Conservation (phyloP, 306 rosid genomes). For the Quercus bicolor region DNA sequence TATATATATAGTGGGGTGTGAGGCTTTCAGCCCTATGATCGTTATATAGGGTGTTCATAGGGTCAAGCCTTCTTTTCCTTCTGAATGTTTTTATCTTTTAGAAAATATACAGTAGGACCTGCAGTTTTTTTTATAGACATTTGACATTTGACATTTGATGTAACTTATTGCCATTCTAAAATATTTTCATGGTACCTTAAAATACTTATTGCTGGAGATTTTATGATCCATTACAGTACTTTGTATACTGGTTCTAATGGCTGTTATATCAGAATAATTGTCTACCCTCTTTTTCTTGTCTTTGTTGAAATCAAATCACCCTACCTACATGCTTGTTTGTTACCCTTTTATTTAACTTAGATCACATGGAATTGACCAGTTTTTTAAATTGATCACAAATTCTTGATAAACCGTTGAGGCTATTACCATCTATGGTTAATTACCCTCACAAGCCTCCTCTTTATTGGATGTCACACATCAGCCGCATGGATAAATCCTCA, state of each 20-base stretch:
- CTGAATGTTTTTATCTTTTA: background rate
- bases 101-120: background rate
- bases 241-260: background rate
- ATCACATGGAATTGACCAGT: no score
- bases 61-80: background rate
- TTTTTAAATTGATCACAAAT: background rate
- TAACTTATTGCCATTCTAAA: background rate
- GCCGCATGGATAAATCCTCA: background rate
- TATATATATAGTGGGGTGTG: background rate
- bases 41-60: background rate
- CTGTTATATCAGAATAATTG: background rate
- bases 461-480: background rate
- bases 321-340: background rate
- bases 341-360: background rate
- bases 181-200: background rate
- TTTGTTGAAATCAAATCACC: background rate
- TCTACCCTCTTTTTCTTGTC: background rate
- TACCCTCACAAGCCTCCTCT: background rate
- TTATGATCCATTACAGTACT: background rate
- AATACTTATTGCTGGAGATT: background rate
- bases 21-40: background rate
- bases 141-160: background rate
- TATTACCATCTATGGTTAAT: background rate
- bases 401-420: background rate
- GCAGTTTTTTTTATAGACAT: background rate